Base-by-base conservation (phyloP, 2,329 filamentous ascomycete genomes). In the Monosporascus sp. region DNA sequence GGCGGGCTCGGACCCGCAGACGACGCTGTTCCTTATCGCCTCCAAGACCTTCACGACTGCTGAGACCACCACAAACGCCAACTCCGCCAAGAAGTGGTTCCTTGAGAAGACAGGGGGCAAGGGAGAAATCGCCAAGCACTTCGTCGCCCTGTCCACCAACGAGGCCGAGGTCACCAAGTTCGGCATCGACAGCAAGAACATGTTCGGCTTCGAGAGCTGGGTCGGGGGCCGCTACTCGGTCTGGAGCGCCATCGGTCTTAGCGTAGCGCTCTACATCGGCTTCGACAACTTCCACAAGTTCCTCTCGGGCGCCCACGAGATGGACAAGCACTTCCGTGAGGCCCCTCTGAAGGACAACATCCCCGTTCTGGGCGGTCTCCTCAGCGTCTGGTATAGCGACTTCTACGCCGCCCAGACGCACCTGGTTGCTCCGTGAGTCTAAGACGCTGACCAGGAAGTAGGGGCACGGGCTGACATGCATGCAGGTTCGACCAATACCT, bases 1-100 rank as follows among this genome's bases (percentile, higher is more conserved):
- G 56, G 87, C 85, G 69, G 76, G 86, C 65, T 96, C 93, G 8
- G 86, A 99, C 72, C 93, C 93, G 48, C 94, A 99, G 79, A 97
- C 93, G 48, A 97, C 94, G n/a, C 88, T 99, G 60, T 97, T 99
- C 87, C 82, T 99, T 64, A 85, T 99, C 64, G 94, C 94, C 53
- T 97, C 93, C 74, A 99, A 99, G 87, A 99, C 94, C 59, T 99
- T 99, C 76, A 99, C 94, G 59, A 99, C 94, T 9, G 94, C 94
- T 55, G 94, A 99, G 82, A 99, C 94, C 48, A 88, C 82, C 56
- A 97, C 93, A 65, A 99, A 99, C 72, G 94, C 94, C 73, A 97
- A 96, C 80, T 91, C 90, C 31, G 94, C 94, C 59, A 99, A 99
- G 84, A 75, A 81, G 50, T 99, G 94, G 94, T 99, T 99, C 85